These are phyloP conservation scores for Pythium plurisporium DNA, from an alignment of 352 stramenopile genomes.

Conservation along the genomic window DNA sequence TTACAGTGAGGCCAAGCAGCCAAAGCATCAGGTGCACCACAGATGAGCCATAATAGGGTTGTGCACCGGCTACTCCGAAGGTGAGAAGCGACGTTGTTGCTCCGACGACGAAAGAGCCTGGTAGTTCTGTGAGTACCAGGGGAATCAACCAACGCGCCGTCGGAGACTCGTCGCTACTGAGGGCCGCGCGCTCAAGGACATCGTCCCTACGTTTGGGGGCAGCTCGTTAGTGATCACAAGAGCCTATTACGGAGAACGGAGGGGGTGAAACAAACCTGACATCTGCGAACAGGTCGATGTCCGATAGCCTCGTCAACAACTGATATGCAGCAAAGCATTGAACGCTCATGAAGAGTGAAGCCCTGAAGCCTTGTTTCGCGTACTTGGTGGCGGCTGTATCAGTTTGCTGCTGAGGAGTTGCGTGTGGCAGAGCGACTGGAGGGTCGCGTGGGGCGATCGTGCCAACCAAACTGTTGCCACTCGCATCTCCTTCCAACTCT, in stretches of 20 bases:
- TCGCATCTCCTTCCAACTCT: constrained; percentile 9
- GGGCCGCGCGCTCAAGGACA: too few species aligned
- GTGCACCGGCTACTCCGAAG: too few species aligned
- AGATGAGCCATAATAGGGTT: too few species aligned
- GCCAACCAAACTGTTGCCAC: background rate
- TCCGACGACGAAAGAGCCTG: too few species aligned
- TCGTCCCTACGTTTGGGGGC: background rate
- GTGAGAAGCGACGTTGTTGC: too few species aligned
- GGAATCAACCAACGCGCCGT: too few species aligned
- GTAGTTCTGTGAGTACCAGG: too few species aligned
- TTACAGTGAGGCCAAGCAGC: too few species aligned
- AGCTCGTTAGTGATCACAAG: background rate
- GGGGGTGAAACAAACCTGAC: background rate
- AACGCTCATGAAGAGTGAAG: background rate
- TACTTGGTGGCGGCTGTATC: background rate
- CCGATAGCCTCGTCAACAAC: constrained; percentile 1
- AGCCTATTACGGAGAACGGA: too few species aligned
- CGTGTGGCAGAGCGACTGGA: background rate
- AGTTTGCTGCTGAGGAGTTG: background rate
- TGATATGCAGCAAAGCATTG: background rate
- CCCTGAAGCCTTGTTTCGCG: background rate
- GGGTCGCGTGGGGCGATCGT: background rate
- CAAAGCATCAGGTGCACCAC: too few species aligned
- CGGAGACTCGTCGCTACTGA: too few species aligned
- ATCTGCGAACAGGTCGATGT: background rate